Evolutionary conservation across 2,329 filamentous ascomycete species (phyloP), one percentile per base, ranked within the genome.

Genomic region (Alternaria ethzedia): DNA sequence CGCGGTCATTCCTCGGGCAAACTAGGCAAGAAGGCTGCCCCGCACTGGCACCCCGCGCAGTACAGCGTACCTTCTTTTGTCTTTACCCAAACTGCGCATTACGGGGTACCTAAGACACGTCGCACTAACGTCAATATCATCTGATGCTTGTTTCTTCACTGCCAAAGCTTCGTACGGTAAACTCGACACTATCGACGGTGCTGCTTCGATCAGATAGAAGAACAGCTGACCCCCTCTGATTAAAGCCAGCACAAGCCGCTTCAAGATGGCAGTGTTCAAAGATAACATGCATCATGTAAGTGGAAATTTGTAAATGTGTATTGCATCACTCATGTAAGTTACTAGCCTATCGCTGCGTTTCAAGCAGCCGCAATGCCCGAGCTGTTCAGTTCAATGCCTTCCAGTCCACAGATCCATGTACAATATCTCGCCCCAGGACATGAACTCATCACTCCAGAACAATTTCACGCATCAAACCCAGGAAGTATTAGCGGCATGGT

Each of bases 291-390:
- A 51, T 0, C 32, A 41, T 41, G 66, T 65, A 44, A 52, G 59
- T 49, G 15, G 6, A 17, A 41, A 2, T 32, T 63, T 41, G 15
- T 60, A 26, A 30, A 57, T 25, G 46, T 8, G 20, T 36, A 25
- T 54, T n/a, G 20, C 1, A 46, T 46, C 46, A 44, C 59, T 67
- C 21, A 64, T 36, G 45, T 23, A 54, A 55, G 36, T 21, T 54
- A 64, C 20, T 44, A 68, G 50, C 63, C 62, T 51, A 68, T 57
- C 54, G 45, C 43, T 55, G 59, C 59, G 54, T 15, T 59, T 30
- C 67, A 69, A 59, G 52, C 59, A 55, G 65, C 63, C 51, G 67
- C 65, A 64, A 64, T 69, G 65, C 67, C 67, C 45, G 57, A 68
- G 64, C 65, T 69, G 13, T 68, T 68, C 52, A 56, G 13, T 44